Evolutionary conservation across 176 grass and related monocot species (phyloP).

Genomic region (Zizania latifolia): DNA sequence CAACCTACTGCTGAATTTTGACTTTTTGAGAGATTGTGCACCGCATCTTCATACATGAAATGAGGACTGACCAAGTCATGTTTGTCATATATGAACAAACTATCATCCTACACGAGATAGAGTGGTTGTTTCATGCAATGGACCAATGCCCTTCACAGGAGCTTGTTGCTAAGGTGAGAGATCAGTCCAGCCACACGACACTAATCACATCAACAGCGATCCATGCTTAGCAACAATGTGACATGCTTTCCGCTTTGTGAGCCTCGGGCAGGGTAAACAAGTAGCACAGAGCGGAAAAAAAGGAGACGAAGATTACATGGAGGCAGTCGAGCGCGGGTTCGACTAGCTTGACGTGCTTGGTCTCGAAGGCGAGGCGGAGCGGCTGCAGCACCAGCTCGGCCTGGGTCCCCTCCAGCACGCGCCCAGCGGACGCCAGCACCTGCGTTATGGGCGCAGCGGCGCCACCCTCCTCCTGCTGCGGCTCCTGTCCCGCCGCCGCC

Average conservation of each 20-base stretch:
- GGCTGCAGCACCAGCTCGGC: constrained; percentile 95
- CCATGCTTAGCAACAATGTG: neutral
- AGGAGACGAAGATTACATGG: constrained; percentile 52
- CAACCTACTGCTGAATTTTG: neutral
- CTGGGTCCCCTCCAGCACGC: constrained; percentile 69
- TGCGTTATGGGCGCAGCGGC: constrained; percentile 52
- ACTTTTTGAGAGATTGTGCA: neutral
- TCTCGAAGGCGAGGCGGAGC: constrained; percentile 87
- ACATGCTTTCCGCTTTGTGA: neutral
- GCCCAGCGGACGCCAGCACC: constrained; percentile 78
- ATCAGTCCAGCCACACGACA: neutral
- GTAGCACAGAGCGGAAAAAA: constrained; percentile 17
- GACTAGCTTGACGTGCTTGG: constrained; percentile 91
- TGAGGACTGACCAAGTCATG: neutral
- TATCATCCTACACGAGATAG: constrained; percentile 2
- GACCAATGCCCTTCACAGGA: neutral
- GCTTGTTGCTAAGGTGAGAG: neutral
- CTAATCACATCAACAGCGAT: neutral
- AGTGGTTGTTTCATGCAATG: neutral
- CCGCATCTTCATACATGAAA: neutral
- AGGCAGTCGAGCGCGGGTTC: constrained; percentile 96
- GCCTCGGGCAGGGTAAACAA: constrained; percentile 4
- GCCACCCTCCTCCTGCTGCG: constrained; percentile 9
- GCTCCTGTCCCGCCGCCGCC: constrained; percentile 11
- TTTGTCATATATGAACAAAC: neutral